Base-by-base conservation (phyloP, 345 rosid species). In the Carallia pectinifolia region DNA sequence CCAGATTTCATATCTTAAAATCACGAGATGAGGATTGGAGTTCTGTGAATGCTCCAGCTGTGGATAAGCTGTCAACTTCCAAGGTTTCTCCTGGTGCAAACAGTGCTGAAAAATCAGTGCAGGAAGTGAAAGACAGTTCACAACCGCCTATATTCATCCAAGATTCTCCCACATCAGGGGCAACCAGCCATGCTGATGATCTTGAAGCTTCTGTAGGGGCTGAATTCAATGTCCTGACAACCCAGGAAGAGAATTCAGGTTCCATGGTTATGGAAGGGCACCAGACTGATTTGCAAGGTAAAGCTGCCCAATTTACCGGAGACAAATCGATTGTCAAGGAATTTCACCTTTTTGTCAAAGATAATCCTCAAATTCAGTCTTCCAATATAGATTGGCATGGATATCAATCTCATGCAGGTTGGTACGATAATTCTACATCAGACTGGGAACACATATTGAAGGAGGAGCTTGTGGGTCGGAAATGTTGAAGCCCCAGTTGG, bases 361-460 rank as follows among this genome's bases (percentile, higher is more conserved):
- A 77, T 13, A 77, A 75, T 65, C 61, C 73, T 9, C 12, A 33
- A 27, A 37, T 36, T 16, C 73, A 61, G 27, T 47, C 77, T 58
- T 68, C 27, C 29, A 19, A 34, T 17, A 33, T 36, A 1, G 64
- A 29, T 64, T 39, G 31, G 68, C 33, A 44, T 0, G 76, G 65
- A 40, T 81, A 80, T 72, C 81, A 70, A 27, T 56, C 75, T 58
- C 53, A 53, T 39, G 72, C 80, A 38, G 48, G 77, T 1, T 65
- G 80, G 71, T 76, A 71, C 15, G 91, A 86, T 66, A 79, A 73
- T 66, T 77, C 80, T 50, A 70, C 88, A 56, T 86, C 88, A 1
- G 96, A 90, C 31, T 93, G 95, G 97, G 97, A 93, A 73, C 91
- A 85, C 78, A 86, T 90, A 40, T 69, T 74, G 71, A 82, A 79